phyloP scores from a whole-genome alignment of 139 green algal genomes.

The Penium margaritaceum region DNA sequence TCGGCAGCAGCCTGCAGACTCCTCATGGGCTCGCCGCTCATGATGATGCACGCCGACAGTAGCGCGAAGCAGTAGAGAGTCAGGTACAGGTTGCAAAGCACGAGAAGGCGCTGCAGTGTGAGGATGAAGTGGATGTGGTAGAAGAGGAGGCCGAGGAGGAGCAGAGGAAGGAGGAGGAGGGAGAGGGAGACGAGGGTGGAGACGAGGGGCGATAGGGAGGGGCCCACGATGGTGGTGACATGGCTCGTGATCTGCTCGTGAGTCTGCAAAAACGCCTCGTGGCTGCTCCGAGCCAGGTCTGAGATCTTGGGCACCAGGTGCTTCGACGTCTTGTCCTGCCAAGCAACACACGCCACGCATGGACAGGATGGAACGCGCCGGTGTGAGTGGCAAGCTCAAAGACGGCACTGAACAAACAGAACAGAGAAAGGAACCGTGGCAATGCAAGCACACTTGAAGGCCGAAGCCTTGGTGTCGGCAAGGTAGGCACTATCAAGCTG shows the following conservation, averaged over 20 bases:
- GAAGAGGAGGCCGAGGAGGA: constrained; percentile 11
- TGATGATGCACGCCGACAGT: background rate
- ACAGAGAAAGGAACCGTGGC: background rate
- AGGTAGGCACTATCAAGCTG: background rate
- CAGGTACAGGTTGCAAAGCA: constrained; percentile 27
- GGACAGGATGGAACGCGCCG: background rate
- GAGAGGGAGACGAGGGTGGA: constrained; percentile 17
- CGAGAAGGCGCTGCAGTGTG: constrained; percentile 13
- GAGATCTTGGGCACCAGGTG: background rate
- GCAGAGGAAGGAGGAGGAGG: constrained; percentile 17
- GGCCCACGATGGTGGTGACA: constrained; percentile 5
- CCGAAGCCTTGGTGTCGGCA: background rate
- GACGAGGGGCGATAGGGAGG: background rate
- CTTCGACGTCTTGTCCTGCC: background rate
- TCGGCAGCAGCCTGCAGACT: background rate
- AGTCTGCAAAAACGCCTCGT: background rate
- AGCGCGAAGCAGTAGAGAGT: constrained; percentile 27
- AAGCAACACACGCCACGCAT: no score
- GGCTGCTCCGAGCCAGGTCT: background rate
- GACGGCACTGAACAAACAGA: background rate
- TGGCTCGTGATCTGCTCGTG: background rate
- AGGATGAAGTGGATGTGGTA: constrained; percentile 8
- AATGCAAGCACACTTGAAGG: background rate
- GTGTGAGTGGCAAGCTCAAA: background rate
- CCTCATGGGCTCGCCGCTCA: constrained; percentile 22